These are phyloP conservation scores for Trichoderma hamatum DNA, from an alignment of 2,329 filamentous ascomycete species.

Conservation along the genomic window DNA sequence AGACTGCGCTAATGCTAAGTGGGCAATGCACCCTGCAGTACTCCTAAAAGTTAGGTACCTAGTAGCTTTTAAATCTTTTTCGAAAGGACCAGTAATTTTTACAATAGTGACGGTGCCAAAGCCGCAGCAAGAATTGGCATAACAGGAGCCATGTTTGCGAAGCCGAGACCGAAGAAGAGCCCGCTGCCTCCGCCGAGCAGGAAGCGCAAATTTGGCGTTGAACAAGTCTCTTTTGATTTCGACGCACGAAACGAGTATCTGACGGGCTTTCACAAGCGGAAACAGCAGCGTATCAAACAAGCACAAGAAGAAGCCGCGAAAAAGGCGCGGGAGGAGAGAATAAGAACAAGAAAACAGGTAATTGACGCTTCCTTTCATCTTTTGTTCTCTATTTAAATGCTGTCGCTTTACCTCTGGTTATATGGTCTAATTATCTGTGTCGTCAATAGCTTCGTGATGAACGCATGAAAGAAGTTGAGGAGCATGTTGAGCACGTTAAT, in stretches of 20 bases:
- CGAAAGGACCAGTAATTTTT: not conserved
- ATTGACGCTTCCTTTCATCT: constrained; percentile 28
- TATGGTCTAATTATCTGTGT: not conserved
- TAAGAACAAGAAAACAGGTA: constrained; percentile 76
- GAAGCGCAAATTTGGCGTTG: constrained; percentile 67
- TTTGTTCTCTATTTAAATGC: not conserved
- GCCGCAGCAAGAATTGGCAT: not conserved
- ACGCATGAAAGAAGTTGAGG: constrained; percentile 77
- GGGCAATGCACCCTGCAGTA: not conserved
- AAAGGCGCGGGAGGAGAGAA: constrained; percentile 75
- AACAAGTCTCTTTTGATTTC: constrained; percentile 85
- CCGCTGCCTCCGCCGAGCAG: constrained; percentile 63
- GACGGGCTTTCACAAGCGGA: constrained; percentile 96
- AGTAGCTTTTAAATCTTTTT: constrained; percentile 6
- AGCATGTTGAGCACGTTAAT: constrained; percentile 78
- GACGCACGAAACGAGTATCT: constrained; percentile 82
- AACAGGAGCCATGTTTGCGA: constrained; percentile 50
- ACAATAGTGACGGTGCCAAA: not conserved
- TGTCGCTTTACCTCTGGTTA: not conserved
- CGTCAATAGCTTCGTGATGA: constrained; percentile 75
- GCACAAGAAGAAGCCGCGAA: constrained; percentile 81
- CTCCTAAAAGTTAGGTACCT: too few species aligned
- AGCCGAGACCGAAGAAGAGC: constrained; percentile 61
- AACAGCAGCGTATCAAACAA: constrained; percentile 79
- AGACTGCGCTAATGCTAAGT: not conserved